Conservation (phyloP, 2,329 filamentous ascomycete species). For the Fusarium gaditjirri region DNA sequence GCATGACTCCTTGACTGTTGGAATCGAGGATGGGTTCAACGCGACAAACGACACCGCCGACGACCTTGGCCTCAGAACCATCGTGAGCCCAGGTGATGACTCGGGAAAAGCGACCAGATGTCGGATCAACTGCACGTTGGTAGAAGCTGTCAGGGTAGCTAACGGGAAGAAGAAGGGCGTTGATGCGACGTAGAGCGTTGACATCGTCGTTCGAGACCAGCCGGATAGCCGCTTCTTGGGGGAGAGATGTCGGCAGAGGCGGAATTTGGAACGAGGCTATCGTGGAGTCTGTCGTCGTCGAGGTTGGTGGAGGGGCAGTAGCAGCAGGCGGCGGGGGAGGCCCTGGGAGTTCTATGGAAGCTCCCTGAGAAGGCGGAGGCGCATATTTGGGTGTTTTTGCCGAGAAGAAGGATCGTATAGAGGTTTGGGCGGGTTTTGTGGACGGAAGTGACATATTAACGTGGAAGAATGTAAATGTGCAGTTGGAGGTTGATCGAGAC, state of each 20-base stretch:
- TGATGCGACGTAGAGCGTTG: slow-evolving; percentile 70
- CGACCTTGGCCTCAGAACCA: slow-evolving; percentile 58
- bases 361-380: slow-evolving; percentile 46
- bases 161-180: slow-evolving; percentile 71
- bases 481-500: not conserved
- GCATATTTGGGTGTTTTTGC: slow-evolving; percentile 55
- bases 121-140: slow-evolving; percentile 61
- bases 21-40: slow-evolving; percentile 57
- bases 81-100: slow-evolving; percentile 67
- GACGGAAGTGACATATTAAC: slow-evolving; percentile 54
- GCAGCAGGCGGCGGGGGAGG: slow-evolving; percentile 33
- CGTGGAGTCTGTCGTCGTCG: slow-evolving; percentile 30
- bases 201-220: slow-evolving; percentile 63
- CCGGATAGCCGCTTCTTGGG: slow-evolving; percentile 64
- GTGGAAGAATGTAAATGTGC: not conserved
- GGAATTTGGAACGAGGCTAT: slow-evolving; percentile 38
- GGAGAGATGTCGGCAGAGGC: slow-evolving; percentile 50
- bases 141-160: slow-evolving; percentile 74
- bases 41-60: slow-evolving; percentile 72
- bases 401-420: slow-evolving; percentile 72
- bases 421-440: slow-evolving; percentile 58
- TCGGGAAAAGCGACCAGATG: slow-evolving; percentile 66
- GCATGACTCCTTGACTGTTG: slow-evolving; percentile 21
- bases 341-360: slow-evolving; percentile 35
- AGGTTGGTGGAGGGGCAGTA: slow-evolving; percentile 45